These are phyloP conservation scores for Catenaria anguillulae DNA, from an alignment of 371 early-diverging fungal genomes.

Conservation along the genomic window DNA sequence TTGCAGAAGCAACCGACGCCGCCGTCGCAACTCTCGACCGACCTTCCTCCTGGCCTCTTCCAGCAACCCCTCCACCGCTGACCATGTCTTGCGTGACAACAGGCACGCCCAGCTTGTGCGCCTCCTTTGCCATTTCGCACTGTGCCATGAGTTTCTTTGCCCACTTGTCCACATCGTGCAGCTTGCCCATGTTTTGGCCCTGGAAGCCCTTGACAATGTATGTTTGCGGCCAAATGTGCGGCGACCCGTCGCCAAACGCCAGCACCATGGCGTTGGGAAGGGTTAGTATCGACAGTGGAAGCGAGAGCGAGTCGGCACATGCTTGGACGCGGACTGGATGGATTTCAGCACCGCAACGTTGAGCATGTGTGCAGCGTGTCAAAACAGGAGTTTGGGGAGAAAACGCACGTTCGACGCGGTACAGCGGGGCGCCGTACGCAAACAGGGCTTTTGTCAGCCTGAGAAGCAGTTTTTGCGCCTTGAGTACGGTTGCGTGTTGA, in stretches of 20 bases:
- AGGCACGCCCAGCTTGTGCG: too few species aligned
- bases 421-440: not conserved
- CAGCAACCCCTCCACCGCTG: too few species aligned
- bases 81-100: too few species aligned
- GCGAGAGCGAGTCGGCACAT: not conserved
- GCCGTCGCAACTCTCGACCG: too few species aligned
- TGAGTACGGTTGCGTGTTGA: not conserved
- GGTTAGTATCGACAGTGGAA: not conserved
- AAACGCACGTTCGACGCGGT: not conserved
- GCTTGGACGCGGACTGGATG: not conserved
- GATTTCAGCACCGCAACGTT: too few species aligned
- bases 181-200: conserved; percentile 1
- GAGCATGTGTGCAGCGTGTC: too few species aligned
- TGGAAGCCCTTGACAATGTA: not conserved
- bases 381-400: not conserved
- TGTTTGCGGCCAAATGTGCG: not conserved
- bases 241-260: not conserved
- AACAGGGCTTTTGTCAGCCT: not conserved
- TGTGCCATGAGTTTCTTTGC: not conserved
- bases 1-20: too few species aligned
- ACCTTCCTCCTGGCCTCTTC: too few species aligned
- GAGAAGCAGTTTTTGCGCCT: not conserved
- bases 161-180: conserved; percentile 3
- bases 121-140: not conserved
- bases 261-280: not conserved